Conservation (phyloP, 768 basidiomycete genomes). For the Hysterangium stoloniferum region DNA sequence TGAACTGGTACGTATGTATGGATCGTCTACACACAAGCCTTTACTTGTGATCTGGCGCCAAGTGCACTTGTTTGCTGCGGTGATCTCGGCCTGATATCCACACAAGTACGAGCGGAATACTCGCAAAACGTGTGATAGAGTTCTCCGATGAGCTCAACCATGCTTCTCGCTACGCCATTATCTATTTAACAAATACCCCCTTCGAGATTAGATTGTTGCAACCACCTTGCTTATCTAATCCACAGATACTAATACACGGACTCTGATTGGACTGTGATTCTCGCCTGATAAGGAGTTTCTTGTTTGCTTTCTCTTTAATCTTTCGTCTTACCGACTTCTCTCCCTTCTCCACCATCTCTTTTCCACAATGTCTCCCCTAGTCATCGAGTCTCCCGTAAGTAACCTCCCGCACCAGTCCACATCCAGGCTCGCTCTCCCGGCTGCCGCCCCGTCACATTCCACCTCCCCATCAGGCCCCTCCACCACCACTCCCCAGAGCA, state of each 20-base stretch:
- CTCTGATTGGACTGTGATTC: slow-evolving; percentile 6
- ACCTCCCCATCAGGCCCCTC: slow-evolving; percentile 5
- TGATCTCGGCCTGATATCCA: too few species aligned
- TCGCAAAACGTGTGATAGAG: too few species aligned
- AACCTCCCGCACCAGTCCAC: slow-evolving; percentile 5
- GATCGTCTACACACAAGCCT: too few species aligned
- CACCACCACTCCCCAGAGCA: not conserved
- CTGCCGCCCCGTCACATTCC: not conserved
- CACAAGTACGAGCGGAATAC: too few species aligned
- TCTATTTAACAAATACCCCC: too few species aligned
- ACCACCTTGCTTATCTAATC: too few species aligned
- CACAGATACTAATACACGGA: slow-evolving; percentile 1
- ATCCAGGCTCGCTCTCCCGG: slow-evolving; percentile 1
- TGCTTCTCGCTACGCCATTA: too few species aligned
- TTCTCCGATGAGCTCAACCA: too few species aligned
- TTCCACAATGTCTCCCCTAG: slow-evolving; percentile 5
- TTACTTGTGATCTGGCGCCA: too few species aligned
- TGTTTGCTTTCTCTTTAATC: not conserved
- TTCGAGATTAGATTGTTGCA: slow-evolving; percentile 10
- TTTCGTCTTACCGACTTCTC: not conserved
- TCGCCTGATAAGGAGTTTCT: slow-evolving; percentile 8
- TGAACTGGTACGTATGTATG: too few species aligned
- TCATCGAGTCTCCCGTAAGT: slow-evolving; percentile 8
- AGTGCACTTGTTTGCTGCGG: too few species aligned
- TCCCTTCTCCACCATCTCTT: not conserved